phyloP scores from a whole-genome alignment of 768 basidiomycete genomes.

The Leucosporidium scottii region DNA sequence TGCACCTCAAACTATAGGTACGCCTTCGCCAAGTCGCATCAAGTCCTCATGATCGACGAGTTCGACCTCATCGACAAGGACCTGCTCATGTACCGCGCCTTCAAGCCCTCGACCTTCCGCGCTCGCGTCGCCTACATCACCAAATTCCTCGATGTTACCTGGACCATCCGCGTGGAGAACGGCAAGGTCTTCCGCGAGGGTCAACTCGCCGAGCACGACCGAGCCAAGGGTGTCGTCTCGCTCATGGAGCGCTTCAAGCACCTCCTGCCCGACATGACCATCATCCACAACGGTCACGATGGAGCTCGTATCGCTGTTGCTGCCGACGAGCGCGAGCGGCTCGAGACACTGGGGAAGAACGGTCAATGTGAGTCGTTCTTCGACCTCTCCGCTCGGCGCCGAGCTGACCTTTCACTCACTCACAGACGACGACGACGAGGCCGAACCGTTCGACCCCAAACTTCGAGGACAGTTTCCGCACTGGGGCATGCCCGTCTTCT shows the following conservation, averaged over 20 bases:
- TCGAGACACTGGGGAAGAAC: slow-evolving; percentile 27
- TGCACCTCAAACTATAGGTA: slow-evolving; percentile 8
- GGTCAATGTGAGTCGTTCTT: slow-evolving; percentile 28
- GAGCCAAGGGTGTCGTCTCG: slow-evolving; percentile 32
- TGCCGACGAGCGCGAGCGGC: slow-evolving; percentile 32
- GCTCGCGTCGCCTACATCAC: slow-evolving; percentile 24
- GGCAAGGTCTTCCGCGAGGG: slow-evolving; percentile 30
- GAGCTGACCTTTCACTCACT: not conserved
- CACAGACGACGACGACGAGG: slow-evolving; percentile 19
- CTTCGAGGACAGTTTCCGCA: slow-evolving; percentile 28
- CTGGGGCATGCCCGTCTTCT: slow-evolving; percentile 36
- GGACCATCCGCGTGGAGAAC: slow-evolving; percentile 32
- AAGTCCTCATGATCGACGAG: slow-evolving; percentile 37
- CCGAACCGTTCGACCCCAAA: slow-evolving; percentile 27
- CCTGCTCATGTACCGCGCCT: slow-evolving; percentile 38
- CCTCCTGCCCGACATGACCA: slow-evolving; percentile 34
- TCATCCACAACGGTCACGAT: slow-evolving; percentile 38
- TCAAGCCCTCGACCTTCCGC: slow-evolving; percentile 33
- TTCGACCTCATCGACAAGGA: slow-evolving; percentile 40
- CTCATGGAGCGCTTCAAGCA: slow-evolving; percentile 32
- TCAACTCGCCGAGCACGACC: slow-evolving; percentile 34
- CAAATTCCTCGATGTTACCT: slow-evolving; percentile 23
- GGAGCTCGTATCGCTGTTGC: slow-evolving; percentile 30
- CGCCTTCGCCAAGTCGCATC: slow-evolving; percentile 30
- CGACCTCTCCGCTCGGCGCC: not conserved